Evolutionary conservation across 805 yeast species (phyloP), one percentile per base, ranked within the genome.

Genomic region (Priceomyces medius): DNA sequence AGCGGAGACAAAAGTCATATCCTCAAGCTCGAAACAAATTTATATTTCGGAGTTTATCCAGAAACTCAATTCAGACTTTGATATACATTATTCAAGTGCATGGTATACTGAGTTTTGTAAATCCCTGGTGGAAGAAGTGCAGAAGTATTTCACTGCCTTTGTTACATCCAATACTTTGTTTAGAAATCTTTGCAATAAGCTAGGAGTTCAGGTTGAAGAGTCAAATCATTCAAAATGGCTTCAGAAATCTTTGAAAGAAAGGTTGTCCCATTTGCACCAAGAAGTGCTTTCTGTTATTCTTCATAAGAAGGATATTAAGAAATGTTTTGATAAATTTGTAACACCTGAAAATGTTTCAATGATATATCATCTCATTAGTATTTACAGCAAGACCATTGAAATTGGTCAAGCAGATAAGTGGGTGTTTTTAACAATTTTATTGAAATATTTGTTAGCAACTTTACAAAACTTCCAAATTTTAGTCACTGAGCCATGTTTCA

Each of bases 21-120:
- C 50, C 5, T 34, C 28, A 1, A 32, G 44, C 3, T 41, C 53
- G 9, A 56, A 49, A 37, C 36, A 14, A 38, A 32, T 31, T 16
- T 60, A 50, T 35, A 20, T 63, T 2, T 42, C 47, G 7, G 56
- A 53, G 20, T 45, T 63, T 13, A 31, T 64, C 3, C 44, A 50
- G 20, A 42, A 51, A 0, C 43, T 68, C 20, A 57, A 51, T 31
- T 50, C 46, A n/a, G 66, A 66, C 28, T 59, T 50, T 41, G 61
- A 59, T 21, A 51, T 49, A 31, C 54, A 58, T 38, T 56, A 31
- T 37, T 43, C 47, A 3, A 55, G 61, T 0, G 18, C 45, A 0
- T 52, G 56, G 38, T 66, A 53, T 43, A 54, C 52, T 10, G 71
- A 65, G n/a, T 52, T 53, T 37, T 65, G 71, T 41, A 55, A 50